These are phyloP conservation scores for Hericium alpestre DNA, from an alignment of 768 basidiomycete genomes.

Conservation along the genomic window DNA sequence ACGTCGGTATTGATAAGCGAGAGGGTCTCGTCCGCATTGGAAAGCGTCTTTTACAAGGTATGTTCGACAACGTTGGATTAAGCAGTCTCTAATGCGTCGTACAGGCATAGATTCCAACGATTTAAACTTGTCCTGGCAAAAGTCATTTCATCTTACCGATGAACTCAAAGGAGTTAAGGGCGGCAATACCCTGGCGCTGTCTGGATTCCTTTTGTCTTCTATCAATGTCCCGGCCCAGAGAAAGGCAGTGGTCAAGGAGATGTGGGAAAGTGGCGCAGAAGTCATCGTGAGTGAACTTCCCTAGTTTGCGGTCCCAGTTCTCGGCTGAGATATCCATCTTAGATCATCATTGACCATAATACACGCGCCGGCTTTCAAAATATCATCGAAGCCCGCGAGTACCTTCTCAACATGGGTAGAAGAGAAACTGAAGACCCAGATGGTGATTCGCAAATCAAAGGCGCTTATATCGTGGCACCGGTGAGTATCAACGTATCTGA, in stretches of 20 bases:
- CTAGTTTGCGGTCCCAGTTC: not conserved
- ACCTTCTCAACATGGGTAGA: constrained; percentile 53
- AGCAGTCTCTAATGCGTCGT: not conserved
- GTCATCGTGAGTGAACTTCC: constrained; percentile 43
- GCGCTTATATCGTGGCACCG: constrained; percentile 82
- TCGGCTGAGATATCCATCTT: not conserved
- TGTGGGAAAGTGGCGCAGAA: constrained; percentile 89
- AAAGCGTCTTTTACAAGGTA: constrained; percentile 51
- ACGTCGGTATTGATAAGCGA: constrained; percentile 70
- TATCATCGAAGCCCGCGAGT: constrained; percentile 69
- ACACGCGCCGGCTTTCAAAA: constrained; percentile 64
- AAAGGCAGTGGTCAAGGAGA: constrained; percentile 61
- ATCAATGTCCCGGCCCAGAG: constrained; percentile 50
- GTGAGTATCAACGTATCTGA: constrained; percentile 27
- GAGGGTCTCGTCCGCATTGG: constrained; percentile 60
- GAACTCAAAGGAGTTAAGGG: constrained; percentile 32
- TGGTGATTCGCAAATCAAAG: constrained; percentile 29
- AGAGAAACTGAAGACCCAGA: constrained; percentile 44
- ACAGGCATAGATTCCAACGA: constrained; percentile 39
- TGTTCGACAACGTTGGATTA: constrained; percentile 11
- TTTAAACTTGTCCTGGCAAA: constrained; percentile 43
- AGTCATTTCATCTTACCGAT: constrained; percentile 41
- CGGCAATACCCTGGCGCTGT: constrained; percentile 55
- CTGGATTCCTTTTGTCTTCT: constrained; percentile 79
- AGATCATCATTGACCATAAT: constrained; percentile 84